Percentiles rank a stretch among this genome's conserved stretches.
phyloP scores from a whole-genome alignment of 2,329 filamentous ascomycete genomes.

The Nemania sp. region DNA sequence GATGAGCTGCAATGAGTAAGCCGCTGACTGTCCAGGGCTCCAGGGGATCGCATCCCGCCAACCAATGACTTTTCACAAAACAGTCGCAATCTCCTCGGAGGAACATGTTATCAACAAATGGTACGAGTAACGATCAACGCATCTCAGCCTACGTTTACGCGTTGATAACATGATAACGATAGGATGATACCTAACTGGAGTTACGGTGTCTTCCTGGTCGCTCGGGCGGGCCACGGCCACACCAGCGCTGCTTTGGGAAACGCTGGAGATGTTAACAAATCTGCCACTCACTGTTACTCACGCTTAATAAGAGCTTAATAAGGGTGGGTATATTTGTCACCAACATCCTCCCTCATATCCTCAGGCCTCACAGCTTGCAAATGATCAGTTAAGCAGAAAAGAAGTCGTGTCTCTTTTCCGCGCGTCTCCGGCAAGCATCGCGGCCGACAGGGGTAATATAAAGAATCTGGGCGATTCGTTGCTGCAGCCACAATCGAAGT shows the following conservation, averaged over 20 bases:
- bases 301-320: slow-evolving; percentile 8
- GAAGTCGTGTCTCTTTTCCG: too few species aligned
- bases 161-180: too few species aligned
- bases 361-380: slow-evolving; percentile 23
- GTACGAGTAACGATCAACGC: too few species aligned
- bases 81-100: too few species aligned
- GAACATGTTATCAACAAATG: too few species aligned
- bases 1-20: neutral
- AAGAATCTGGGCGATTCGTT: neutral
- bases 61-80: too few species aligned
- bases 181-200: too few species aligned
- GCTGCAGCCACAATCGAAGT: neutral
- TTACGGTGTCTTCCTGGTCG: too few species aligned
- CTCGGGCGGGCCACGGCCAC: too few species aligned
- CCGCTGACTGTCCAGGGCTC: neutral
- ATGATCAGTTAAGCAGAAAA: slow-evolving; percentile 21
- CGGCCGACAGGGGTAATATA: slow-evolving; percentile 1
- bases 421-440: neutral
- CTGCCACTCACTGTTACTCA: slow-evolving; percentile 2
- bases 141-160: too few species aligned
- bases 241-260: too few species aligned
- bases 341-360: neutral
- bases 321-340: slow-evolving; percentile 13
- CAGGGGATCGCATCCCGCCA: too few species aligned
- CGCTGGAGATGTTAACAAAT: neutral